Evolutionary conservation across 495 filamentous ascomycete genomes (phyloP).

Genomic region (Thozetella sp.): DNA sequence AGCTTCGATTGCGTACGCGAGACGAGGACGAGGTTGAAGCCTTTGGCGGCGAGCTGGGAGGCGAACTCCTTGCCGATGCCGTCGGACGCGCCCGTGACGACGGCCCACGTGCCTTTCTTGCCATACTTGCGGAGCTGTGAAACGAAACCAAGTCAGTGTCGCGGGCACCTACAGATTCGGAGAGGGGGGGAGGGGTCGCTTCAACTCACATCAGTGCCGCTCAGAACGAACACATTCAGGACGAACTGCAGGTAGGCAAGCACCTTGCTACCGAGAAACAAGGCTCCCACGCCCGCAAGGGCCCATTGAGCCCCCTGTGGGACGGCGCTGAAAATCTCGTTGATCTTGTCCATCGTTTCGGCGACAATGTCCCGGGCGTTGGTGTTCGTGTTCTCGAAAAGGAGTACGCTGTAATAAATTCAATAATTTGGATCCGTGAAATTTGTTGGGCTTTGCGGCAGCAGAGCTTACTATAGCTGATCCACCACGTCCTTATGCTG

Average conservation of each 20-base stretch:
- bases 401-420: background rate
- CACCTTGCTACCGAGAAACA: constrained; percentile 58
- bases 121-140: constrained; percentile 85
- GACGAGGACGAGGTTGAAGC: constrained; percentile 91
- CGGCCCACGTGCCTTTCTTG: constrained; percentile 88
- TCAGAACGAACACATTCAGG: constrained; percentile 75
- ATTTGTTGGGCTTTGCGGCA: background rate
- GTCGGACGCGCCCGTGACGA: constrained; percentile 95
- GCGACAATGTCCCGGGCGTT: background rate
- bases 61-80: constrained; percentile 97
- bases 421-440: no score
- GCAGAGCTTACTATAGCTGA: no score
- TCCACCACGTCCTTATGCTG: no score
- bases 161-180: no score
- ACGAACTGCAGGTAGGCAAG: constrained; percentile 66
- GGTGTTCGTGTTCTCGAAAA: background rate
- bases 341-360: constrained; percentile 33
- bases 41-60: constrained; percentile 82
- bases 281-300: constrained; percentile 55
- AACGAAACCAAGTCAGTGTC: background rate
- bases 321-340: constrained; percentile 30
- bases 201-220: constrained; percentile 54
- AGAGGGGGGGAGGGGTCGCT: background rate
- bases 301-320: constrained; percentile 35
- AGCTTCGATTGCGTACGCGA: constrained; percentile 94